A percentile compares a stretch with the other conserved stretches of the same genome.
phyloP scores from a whole-genome alignment of 768 basidiomycete species.

The Rickenella mellea region DNA sequence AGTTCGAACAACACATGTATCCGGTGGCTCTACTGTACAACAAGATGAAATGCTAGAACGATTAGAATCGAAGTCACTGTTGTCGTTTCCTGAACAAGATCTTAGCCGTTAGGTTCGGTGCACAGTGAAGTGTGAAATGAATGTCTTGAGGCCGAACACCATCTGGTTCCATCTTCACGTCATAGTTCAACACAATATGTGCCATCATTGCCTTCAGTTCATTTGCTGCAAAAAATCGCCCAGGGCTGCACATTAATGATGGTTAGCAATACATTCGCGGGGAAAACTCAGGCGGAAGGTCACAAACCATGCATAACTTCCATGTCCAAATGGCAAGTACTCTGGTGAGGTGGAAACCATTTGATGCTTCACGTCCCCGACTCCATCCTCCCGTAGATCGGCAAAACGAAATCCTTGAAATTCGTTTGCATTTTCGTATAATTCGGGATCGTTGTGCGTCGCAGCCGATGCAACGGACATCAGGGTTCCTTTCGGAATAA shows the following conservation, averaged over 20 bases:
- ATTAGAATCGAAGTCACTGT: no score
- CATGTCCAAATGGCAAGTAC: slow-evolving; percentile 17
- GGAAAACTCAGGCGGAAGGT: not conserved
- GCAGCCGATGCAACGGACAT: slow-evolving; percentile 16
- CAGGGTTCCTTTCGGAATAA: slow-evolving; percentile 23
- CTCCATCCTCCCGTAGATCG: slow-evolving; percentile 6
- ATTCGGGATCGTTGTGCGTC: slow-evolving; percentile 27
- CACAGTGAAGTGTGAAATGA: slow-evolving; percentile 13
- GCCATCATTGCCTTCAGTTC: slow-evolving; percentile 38
- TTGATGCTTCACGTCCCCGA: slow-evolving; percentile 9
- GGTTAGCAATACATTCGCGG: not conserved
- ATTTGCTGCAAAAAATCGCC: slow-evolving; percentile 35
- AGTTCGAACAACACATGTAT: no score
- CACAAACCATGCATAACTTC: slow-evolving; percentile 14
- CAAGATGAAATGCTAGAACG: no score
- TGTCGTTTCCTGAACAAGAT: slow-evolving; percentile 24
- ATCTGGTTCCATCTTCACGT: slow-evolving; percentile 25
- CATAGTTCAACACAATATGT: slow-evolving; percentile 29
- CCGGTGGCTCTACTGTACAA: no score
- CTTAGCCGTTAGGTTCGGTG: slow-evolving; percentile 22
- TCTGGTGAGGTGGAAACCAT: slow-evolving; percentile 16
- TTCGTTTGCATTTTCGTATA: slow-evolving; percentile 9
- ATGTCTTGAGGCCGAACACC: slow-evolving; percentile 24
- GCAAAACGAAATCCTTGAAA: slow-evolving; percentile 37
- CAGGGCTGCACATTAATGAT: slow-evolving; percentile 21